Conservation (phyloP, 148 eudicot species). For the Fallopia convolvulus region DNA sequence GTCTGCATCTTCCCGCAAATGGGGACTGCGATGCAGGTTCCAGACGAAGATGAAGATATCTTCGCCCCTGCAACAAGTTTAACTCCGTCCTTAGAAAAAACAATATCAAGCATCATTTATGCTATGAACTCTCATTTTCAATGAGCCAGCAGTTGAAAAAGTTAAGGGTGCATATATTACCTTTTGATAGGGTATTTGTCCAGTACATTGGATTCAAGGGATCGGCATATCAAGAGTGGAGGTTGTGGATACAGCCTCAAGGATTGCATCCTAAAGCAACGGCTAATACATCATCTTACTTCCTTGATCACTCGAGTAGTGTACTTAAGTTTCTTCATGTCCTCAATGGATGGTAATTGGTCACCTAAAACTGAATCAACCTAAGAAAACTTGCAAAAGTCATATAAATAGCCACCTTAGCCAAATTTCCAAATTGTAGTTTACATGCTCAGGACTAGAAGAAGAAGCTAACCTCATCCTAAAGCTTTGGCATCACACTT, state of each 20-base stretch:
- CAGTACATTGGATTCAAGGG: slow-evolving; percentile 65
- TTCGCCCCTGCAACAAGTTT: slow-evolving; percentile 47
- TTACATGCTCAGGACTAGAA: not conserved
- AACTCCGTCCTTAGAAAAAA: not conserved
- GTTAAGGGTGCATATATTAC: slow-evolving; percentile 19
- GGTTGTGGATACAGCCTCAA: slow-evolving; percentile 98
- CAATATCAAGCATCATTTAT: no score
- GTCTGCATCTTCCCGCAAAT: slow-evolving; percentile 81
- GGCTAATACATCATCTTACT: slow-evolving; percentile 33
- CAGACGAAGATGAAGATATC: slow-evolving; percentile 93
- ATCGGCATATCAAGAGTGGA: slow-evolving; percentile 92
- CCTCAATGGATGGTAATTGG: slow-evolving; percentile 79
- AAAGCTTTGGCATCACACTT: slow-evolving; percentile 72
- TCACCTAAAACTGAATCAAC: slow-evolving; percentile 94
- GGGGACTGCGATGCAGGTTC: slow-evolving; percentile 88
- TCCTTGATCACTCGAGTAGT: slow-evolving; percentile 88
- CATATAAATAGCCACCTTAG: not conserved
- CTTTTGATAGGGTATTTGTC: slow-evolving; percentile 86
- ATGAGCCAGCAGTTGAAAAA: not conserved
- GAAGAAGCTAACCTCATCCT: slow-evolving; percentile 51
- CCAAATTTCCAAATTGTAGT: not conserved
- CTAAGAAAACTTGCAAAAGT: slow-evolving; percentile 23
- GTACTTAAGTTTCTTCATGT: slow-evolving; percentile 91
- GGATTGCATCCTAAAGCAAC: slow-evolving; percentile 42
- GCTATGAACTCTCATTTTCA: no score